These are phyloP conservation scores for Cordyceps cicadae DNA, from an alignment of 2,329 filamentous ascomycete species.

Conservation along the genomic window DNA sequence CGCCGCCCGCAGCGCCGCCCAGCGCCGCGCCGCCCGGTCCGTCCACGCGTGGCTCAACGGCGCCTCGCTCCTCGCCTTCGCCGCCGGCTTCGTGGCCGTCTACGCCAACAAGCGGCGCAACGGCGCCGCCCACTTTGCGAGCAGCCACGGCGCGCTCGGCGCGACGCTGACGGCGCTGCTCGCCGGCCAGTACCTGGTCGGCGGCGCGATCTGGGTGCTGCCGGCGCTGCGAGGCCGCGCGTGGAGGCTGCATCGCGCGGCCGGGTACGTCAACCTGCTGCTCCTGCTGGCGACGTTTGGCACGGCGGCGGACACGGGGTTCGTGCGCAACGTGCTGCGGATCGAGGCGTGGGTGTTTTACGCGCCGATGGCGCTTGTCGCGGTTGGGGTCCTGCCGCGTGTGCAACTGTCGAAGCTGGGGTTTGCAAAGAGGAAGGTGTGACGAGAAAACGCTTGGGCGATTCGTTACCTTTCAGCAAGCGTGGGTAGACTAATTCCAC, in stretches of 20 bases:
- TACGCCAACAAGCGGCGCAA: constrained; percentile 75
- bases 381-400: constrained; percentile 66
- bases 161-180: constrained; percentile 42
- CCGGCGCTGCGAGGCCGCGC: constrained; percentile 69
- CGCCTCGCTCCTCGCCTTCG: constrained; percentile 51
- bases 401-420: constrained; percentile 80
- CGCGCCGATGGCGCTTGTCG: constrained; percentile 54
- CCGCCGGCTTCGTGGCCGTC: constrained; percentile 61
- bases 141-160: constrained; percentile 75
- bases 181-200: constrained; percentile 68
- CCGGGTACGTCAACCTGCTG: constrained; percentile 65
- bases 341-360: constrained; percentile 71
- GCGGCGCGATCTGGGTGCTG: constrained; percentile 72
- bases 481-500: neutral
- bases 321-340: constrained; percentile 57
- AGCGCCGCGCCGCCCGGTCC: constrained; percentile 57
- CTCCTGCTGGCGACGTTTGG: constrained; percentile 66
- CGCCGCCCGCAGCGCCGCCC: constrained; percentile 50
- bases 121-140: constrained; percentile 65
- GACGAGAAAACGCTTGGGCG: neutral
- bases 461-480: too few species aligned
- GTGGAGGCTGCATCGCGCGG: constrained; percentile 82
- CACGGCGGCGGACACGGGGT: constrained; percentile 69
- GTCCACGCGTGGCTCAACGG: constrained; percentile 65
- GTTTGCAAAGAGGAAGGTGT: constrained; percentile 13